Evolutionary conservation across 345 rosid genomes (phyloP).

Genomic region (Geranium brycei): DNA sequence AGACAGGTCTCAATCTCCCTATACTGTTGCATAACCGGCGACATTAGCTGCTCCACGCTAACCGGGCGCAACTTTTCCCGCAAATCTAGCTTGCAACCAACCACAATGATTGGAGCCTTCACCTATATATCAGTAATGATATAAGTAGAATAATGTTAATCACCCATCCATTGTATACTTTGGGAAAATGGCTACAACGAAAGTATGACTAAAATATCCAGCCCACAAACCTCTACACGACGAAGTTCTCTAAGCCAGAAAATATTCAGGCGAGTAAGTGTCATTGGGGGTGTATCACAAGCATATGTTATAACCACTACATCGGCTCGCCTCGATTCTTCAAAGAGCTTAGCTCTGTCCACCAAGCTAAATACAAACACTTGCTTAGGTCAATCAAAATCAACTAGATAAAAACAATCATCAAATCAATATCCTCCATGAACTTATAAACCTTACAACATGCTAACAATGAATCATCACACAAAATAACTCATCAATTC

Average conservation of each 20-base stretch:
- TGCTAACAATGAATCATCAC: too few relatives aligned
- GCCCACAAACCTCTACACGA: conserved; percentile 38
- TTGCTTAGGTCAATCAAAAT: conserved; percentile 1
- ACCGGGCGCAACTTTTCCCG: conserved; percentile 39
- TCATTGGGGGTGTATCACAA: conserved; percentile 44
- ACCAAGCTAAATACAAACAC: conserved; percentile 12
- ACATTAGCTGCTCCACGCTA: conserved; percentile 57
- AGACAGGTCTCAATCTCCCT: conserved; percentile 85
- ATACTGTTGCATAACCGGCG: conserved; percentile 63
- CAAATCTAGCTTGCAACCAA: conserved; percentile 82
- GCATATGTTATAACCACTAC: conserved; percentile 60
- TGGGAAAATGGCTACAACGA: neutral
- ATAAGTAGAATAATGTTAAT: neutral
- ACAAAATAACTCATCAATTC: too few relatives aligned
- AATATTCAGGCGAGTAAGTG: conserved; percentile 47
- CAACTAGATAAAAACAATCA: neutral
- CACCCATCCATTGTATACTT: neutral
- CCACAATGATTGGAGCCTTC: conserved; percentile 66
- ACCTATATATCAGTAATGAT: conserved; percentile 19
- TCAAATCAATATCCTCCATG: too few relatives aligned
- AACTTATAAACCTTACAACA: too few relatives aligned
- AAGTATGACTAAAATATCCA: neutral
- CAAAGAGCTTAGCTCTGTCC: conserved; percentile 46
- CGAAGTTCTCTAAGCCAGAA: conserved; percentile 79
- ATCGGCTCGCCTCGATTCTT: conserved; percentile 68